Base-by-base conservation (phyloP, 371 early-diverging fungal genomes). In the Lichtheimia hyalospora region DNA sequence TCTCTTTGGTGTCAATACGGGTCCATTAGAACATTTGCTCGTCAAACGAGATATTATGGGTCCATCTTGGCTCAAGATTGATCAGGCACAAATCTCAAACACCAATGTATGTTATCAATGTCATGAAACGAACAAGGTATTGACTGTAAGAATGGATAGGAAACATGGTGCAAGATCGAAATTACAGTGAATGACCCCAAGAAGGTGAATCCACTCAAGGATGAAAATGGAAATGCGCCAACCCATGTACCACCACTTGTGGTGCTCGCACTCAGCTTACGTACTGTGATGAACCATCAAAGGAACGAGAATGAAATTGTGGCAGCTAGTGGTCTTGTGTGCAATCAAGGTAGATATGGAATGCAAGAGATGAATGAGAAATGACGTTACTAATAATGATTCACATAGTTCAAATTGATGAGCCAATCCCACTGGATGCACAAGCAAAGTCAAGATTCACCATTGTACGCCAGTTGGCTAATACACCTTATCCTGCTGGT, bases 41-140 rank as follows among this genome's bases (percentile, higher is more conserved):
- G 77, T 96, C 24, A 96, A 97, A 69, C 88, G 96, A 43, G 89
- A 93, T 63, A 75, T 99, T 34, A 98, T 96, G 96, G 99, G 99
- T 1, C 99, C 99, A 2, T 91, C 92, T 62, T 99, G 99, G 99
- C 73, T 99, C 5, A 71, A 81, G 27, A 79, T 98, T 41, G 69
- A 63, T 28, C 61, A 84, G 39, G 75, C 86, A 4, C 60, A 59
- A 40, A 59, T 83, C 8, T 73, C 62, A 48, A 70, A 58, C 34
- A 74, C 67, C 10, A 84, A 78, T 58, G 87, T 84, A 73, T 63
- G 68, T 64, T 34, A 13, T 20, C 12, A 25, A 15, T 18, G n/a
- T 23, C 5, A 21, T 14, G 14, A 25, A 14, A 39, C 0, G 34
- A 34, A 2, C 10, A 10, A 34, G 34, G 0, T 12, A 8, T 13